Conservation (phyloP, 495 filamentous ascomycete species). For the Aspergillus coremiiformis region DNA sequence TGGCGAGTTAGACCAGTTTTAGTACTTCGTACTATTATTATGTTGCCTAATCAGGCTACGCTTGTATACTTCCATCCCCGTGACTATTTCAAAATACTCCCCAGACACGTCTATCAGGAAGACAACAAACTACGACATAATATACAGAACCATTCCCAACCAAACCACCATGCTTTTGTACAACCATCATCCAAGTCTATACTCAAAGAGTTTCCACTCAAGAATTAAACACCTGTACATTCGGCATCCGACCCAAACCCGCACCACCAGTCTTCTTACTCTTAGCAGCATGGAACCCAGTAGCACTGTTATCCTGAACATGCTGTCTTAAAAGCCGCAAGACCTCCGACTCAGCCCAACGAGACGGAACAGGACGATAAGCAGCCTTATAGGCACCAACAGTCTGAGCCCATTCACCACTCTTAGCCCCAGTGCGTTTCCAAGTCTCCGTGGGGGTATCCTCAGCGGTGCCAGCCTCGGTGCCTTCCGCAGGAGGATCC, state of each 20-base stretch:
- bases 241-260: conserved; percentile 46
- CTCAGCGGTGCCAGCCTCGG: conserved; percentile 27
- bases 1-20: too few relatives aligned
- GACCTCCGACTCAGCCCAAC: conserved; percentile 80
- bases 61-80: neutral
- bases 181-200: neutral
- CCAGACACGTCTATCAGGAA: too few relatives aligned
- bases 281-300: conserved; percentile 44
- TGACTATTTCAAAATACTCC: too few relatives aligned
- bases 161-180: neutral
- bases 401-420: conserved; percentile 94
- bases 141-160: neutral
- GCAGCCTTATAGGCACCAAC: conserved; percentile 89
- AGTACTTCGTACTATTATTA: too few relatives aligned
- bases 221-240: conserved; percentile 44
- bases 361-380: conserved; percentile 76
- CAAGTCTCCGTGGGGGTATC: conserved; percentile 47
- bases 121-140: neutral
- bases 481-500: conserved; percentile 50
- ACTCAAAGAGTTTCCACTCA: neutral
- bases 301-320: conserved; percentile 55
- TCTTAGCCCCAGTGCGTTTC: conserved; percentile 45
- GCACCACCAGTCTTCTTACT: conserved; percentile 39
- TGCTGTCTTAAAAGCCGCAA: conserved; percentile 69
- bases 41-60: neutral